These are phyloP conservation scores for Aspergillus pseudoglaucus DNA, from an alignment of 2,329 filamentous ascomycete genomes.

Conservation along the genomic window DNA sequence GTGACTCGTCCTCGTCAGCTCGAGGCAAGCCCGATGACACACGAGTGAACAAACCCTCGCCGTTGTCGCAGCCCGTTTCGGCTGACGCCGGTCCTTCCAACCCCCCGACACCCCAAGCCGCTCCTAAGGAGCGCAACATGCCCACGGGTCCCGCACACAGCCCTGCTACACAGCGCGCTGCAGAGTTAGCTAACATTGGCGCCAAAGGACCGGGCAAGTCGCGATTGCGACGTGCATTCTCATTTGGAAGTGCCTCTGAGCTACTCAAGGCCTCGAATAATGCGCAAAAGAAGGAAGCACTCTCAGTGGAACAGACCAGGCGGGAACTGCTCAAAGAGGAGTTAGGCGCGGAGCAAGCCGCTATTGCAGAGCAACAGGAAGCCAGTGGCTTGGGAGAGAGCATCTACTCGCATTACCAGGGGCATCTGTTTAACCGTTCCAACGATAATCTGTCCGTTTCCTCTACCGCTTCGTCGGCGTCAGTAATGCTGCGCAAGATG, in stretches of 20 bases:
- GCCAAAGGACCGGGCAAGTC: slow-evolving; percentile 74
- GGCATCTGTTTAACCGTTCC: slow-evolving; percentile 78
- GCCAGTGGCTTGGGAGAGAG: slow-evolving; percentile 83
- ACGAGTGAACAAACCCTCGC: slow-evolving; percentile 61
- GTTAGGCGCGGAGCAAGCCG: slow-evolving; percentile 79
- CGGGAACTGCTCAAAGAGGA: slow-evolving; percentile 61
- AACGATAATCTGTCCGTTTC: slow-evolving; percentile 73
- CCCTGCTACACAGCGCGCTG: slow-evolving; percentile 74
- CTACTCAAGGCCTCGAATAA: slow-evolving; percentile 68
- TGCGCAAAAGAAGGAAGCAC: slow-evolving; percentile 34
- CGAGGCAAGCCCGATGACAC: slow-evolving; percentile 54
- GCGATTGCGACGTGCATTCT: slow-evolving; percentile 82
- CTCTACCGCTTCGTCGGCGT: slow-evolving; percentile 44
- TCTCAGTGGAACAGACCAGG: slow-evolving; percentile 52
- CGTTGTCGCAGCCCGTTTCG: slow-evolving; percentile 64
- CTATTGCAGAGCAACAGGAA: slow-evolving; percentile 89
- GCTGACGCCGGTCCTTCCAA: slow-evolving; percentile 28
- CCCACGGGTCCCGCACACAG: slow-evolving; percentile 43
- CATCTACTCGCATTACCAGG: slow-evolving; percentile 77
- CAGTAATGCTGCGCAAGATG: slow-evolving; percentile 77
- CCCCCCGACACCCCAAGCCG: slow-evolving; percentile 10
- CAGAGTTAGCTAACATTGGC: slow-evolving; percentile 80
- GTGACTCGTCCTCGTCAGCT: background rate
- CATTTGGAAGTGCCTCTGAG: slow-evolving; percentile 91
- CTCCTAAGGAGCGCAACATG: slow-evolving; percentile 19